Base-by-base conservation (phyloP, 331 rosid species). In the Erythrophleum ivorense region DNA sequence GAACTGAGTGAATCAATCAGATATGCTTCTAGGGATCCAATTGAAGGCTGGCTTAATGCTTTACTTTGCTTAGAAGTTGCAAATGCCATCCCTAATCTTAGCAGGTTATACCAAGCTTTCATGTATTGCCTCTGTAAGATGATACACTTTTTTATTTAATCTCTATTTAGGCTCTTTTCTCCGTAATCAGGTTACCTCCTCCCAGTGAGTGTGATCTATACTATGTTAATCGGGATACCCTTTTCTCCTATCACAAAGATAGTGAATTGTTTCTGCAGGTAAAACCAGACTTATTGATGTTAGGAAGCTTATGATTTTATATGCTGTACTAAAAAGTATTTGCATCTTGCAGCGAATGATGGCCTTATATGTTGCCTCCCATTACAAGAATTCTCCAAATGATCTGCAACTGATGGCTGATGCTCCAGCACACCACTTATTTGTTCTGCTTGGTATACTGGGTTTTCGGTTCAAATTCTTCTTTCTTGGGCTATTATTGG, bases 401-500 rank as follows among this genome's bases (percentile, higher is more conserved):
- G 99, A 95, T 88, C 86, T 95, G 75, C 99, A 95, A 86, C 84
- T 95, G 79, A 91, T 95, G 92, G 99, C 98, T 4, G 97, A 95
- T 84, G 99, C 99, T 76, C 99, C 99, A 55, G 99, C 98, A 8
- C 98, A 95, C 85, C 98, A 93, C 91, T 86, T 95, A 78, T 95
- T 95, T 81, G 98, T 95, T 48, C 80, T 95, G 75, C 98, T 95
- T 84, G 99, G 99, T 95, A 93, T 84, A 60, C 24, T 73, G 19
- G 71, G 19, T 88, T 85, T 83, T 48, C 13, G 54, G 74, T 62
- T 46, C 10, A 53, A 77, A 52, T 11, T 77, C 15, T 76, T 80
- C 31, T 79, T 67, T 77, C 67, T 76, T 38, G n/a, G 73, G 33
- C 72, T 67, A 41, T 41, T 62, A 33, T 67, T 67, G 41, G 43